Evolutionary conservation across 2,329 filamentous ascomycete genomes (phyloP).

Genomic region (Fusarium praegraminearum): DNA sequence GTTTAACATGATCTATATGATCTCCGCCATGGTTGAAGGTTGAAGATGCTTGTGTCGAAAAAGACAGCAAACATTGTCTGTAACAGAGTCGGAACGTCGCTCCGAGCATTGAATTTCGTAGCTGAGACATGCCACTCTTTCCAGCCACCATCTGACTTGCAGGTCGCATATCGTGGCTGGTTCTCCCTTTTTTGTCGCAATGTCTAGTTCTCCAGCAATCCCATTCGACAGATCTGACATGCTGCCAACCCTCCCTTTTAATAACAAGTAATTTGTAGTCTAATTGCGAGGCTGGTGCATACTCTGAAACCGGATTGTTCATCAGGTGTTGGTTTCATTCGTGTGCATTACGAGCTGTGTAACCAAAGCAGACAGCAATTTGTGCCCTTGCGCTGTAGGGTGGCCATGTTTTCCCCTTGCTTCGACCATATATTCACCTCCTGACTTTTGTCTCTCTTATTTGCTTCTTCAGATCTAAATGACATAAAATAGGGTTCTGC

Average conservation of each 20-base stretch:
- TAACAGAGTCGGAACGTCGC: not conserved
- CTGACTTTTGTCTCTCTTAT: not conserved
- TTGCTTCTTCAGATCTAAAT: not conserved
- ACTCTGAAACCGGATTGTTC: slow-evolving; percentile 23
- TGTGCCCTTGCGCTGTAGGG: slow-evolving; percentile 7
- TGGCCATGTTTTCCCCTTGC: not conserved
- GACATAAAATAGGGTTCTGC: not conserved
- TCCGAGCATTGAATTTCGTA: slow-evolving; percentile 8
- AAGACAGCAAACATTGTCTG: not conserved
- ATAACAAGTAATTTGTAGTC: not conserved
- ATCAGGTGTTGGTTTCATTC: slow-evolving; percentile 3
- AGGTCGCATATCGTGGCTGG: slow-evolving; percentile 32
- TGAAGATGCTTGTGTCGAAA: slow-evolving; percentile 2
- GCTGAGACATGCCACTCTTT: slow-evolving; percentile 9
- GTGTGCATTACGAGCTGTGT: not conserved
- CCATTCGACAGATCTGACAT: slow-evolving; percentile 5
- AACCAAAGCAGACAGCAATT: not conserved
- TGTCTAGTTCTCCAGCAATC: slow-evolving; percentile 18
- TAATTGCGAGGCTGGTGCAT: slow-evolving; percentile 11
- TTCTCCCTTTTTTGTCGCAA: slow-evolving; percentile 8
- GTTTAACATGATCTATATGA: slow-evolving; percentile 5
- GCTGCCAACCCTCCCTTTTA: slow-evolving; percentile 9
- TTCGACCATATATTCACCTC: not conserved
- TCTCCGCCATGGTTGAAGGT: slow-evolving; percentile 3
- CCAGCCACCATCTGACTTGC: slow-evolving; percentile 13